phyloP scores from a whole-genome alignment of 1,139 yeast genomes.

The Geotrichum phurueaensis region DNA sequence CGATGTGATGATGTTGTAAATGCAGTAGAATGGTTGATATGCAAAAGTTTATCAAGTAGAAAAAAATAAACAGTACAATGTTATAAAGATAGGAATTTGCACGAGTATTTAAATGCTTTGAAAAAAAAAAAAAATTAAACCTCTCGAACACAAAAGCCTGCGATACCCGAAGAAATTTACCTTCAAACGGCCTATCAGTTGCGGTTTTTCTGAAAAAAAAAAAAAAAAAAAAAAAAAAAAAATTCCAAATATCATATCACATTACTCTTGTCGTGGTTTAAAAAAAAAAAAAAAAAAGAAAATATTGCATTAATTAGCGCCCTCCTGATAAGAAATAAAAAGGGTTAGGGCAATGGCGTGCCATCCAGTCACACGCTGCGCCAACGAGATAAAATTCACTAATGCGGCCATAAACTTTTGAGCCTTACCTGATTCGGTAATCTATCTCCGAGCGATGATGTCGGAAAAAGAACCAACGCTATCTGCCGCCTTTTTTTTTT shows the following conservation, averaged over 20 bases:
- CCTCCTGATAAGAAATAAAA: too few species aligned
- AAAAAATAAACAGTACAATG: not conserved
- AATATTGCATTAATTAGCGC: too few species aligned
- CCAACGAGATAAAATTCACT: not conserved
- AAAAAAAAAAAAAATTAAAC: not conserved
- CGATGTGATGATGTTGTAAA: not conserved
- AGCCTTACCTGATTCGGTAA: not conserved
- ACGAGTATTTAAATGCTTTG: not conserved
- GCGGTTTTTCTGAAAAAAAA: not conserved
- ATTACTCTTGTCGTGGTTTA: not conserved
- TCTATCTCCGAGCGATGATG: not conserved
- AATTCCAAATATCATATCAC: too few species aligned
- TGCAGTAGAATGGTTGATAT: not conserved
- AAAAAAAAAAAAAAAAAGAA: not conserved
- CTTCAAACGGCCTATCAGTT: not conserved
- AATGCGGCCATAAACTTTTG: not conserved
- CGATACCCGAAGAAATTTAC: not conserved
- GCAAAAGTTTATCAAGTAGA: not conserved
- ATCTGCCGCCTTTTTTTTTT: too few species aligned
- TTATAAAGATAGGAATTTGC: not conserved
- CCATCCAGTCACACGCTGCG: too few species aligned
- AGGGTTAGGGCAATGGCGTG: too few species aligned
- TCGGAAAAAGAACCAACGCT: not conserved
- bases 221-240: too few species aligned
- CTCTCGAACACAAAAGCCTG: too few species aligned